These are phyloP conservation scores for Fusarium brachygibbosum DNA, from an alignment of 2,329 filamentous ascomycete species.

Conservation along the genomic window DNA sequence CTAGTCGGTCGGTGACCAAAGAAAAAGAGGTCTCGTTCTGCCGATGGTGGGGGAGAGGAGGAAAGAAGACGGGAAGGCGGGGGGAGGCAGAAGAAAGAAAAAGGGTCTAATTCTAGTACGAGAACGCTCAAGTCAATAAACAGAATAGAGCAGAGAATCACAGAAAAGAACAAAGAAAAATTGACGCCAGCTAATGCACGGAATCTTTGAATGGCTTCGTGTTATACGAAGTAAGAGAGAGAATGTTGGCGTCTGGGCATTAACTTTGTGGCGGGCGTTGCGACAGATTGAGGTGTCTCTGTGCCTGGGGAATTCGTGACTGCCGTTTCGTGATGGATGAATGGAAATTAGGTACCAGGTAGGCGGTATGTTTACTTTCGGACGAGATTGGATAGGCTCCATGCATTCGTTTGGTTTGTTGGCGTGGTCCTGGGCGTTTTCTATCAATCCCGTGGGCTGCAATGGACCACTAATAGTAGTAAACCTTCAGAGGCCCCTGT, in stretches of 20 bases:
- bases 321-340: slow-evolving; percentile 6
- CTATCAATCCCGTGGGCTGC: slow-evolving; percentile 2
- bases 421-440: background rate
- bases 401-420: slow-evolving; percentile 22
- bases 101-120: slow-evolving; percentile 22
- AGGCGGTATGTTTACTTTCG: slow-evolving; percentile 37
- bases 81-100: slow-evolving; percentile 25
- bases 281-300: slow-evolving; percentile 21
- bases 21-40: slow-evolving; percentile 14
- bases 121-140: slow-evolving; percentile 6
- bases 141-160: background rate
- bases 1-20: slow-evolving; percentile 5
- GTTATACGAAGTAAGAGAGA: background rate
- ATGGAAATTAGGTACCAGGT: slow-evolving; percentile 14
- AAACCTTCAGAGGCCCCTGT: slow-evolving; percentile 3
- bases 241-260: slow-evolving; percentile 9
- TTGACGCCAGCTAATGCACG: slow-evolving; percentile 11
- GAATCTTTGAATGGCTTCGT: slow-evolving; percentile 20
- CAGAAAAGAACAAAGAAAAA: slow-evolving; percentile 14
- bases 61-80: slow-evolving; percentile 18
- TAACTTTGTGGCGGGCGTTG: slow-evolving; percentile 33
- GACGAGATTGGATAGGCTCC: slow-evolving; percentile 15
- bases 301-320: background rate
- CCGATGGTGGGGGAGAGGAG: slow-evolving; percentile 26
- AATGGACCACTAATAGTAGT: background rate